Evolutionary conservation across 345 rosid genomes (phyloP), one percentile per base, ranked within the genome.

Genomic region (Salix purpurea): DNA sequence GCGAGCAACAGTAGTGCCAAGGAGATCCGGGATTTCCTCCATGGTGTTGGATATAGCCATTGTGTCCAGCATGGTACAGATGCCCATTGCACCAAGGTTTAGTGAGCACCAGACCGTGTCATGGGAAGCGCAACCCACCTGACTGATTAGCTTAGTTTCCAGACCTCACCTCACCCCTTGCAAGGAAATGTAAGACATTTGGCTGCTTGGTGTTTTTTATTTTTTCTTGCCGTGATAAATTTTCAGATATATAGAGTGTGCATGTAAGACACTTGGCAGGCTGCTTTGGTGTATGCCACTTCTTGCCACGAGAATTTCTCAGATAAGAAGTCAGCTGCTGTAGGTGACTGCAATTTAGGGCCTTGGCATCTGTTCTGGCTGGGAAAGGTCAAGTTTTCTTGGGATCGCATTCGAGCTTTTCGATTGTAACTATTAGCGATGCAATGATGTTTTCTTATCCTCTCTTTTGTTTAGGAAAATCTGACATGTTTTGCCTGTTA

Each of bases 1-100:
- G 98, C 98, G 36, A 96, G 99, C 79, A 94, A 94, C 83, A 91
- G 88, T 84, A 94, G 92, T 74, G 83, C 93, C 64, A 93, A 88
- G 79, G 91, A 91, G 83, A 93, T 96, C 67, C 86, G 90, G 6
- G 84, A 89, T 67, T 96, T 96, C 77, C 91, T 93, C 11, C 84
- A 58, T 24, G 82, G 81, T 36, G 84, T 91, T 68, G 99, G 98
- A 60, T 96, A 93, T 88, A 79, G 13, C 32, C 84, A 84, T 39
- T 91, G 98, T 85, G 84, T 79, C 34, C 91, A 85, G 78, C 99
- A 87, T 71, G 97, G 96, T 71, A 91, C 96, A 14, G 98, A 93
- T 78, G 95, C 97, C 2, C 90, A 87, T 64, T 89, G 92, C 82
- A 84, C 80, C 77, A 87, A 87, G 77, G 81, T 75, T 2, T 74